A percentile compares a stretch with the other conserved stretches of the same genome.
Conservation (phyloP, 2,329 filamentous ascomycete genomes). For the Alternaria solani region DNA sequence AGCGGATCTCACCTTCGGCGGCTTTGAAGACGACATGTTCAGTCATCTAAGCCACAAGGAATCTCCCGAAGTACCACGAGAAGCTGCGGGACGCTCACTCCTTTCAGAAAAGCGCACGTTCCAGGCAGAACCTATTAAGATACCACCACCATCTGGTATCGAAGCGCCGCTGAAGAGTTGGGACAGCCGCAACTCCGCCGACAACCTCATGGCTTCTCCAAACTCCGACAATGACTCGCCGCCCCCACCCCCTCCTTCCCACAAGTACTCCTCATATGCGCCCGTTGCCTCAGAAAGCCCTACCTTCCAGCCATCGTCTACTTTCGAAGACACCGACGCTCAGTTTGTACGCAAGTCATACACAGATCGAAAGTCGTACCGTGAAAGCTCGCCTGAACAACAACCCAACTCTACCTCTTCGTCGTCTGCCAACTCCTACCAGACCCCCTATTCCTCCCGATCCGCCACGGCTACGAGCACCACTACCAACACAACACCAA, state of each 20-base stretch:
- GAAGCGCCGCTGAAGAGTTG: conserved; percentile 62
- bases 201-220: conserved; percentile 57
- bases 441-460: conserved; percentile 45
- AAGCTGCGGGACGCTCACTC: conserved; percentile 43
- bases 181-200: conserved; percentile 60
- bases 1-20: conserved; percentile 44
- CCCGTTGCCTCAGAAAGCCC: conserved; percentile 47
- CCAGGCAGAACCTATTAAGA: conserved; percentile 55
- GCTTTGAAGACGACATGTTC: conserved; percentile 63
- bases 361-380: conserved; percentile 31
- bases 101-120: conserved; percentile 47
- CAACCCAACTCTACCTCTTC: conserved; percentile 37
- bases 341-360: conserved; percentile 40
- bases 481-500: conserved; percentile 40
- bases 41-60: conserved; percentile 40
- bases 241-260: conserved; percentile 44
- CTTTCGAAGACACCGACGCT: conserved; percentile 41
- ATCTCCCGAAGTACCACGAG: conserved; percentile 38
- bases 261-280: conserved; percentile 46
- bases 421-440: conserved; percentile 42
- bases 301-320: conserved; percentile 32
- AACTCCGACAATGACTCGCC: conserved; percentile 47
- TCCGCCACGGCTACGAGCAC: conserved; percentile 38
- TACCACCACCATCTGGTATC: conserved; percentile 54
- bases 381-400: conserved; percentile 34